phyloP scores from a whole-genome alignment of 306 rosid species.

The Medicago arabica region DNA sequence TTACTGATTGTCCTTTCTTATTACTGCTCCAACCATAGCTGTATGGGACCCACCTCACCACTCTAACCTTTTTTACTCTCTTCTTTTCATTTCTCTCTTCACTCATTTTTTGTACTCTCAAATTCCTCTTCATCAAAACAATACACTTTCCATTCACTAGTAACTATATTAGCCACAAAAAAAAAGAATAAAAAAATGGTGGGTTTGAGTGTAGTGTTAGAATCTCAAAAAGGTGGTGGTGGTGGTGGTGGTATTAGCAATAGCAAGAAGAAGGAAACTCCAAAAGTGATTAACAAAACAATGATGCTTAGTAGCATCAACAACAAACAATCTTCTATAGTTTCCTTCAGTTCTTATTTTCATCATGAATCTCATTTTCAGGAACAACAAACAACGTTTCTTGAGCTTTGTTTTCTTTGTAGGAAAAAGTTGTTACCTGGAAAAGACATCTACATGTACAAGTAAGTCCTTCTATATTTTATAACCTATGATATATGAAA shows the following conservation, averaged over 20 bases:
- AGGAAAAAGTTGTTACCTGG: slow-evolving; percentile 63
- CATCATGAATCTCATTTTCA: slow-evolving; percentile 29
- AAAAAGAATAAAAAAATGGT: slow-evolving; percentile 49
- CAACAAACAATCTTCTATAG: slow-evolving; percentile 29
- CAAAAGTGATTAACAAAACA: slow-evolving; percentile 73
- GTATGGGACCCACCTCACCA: slow-evolving; percentile 60
- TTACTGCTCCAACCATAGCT: slow-evolving; percentile 62
- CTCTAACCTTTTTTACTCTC: not conserved
- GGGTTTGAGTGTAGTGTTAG: slow-evolving; percentile 81
- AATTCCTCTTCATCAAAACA: slow-evolving; percentile 31
- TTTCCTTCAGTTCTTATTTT: not conserved
- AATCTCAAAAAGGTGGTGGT: slow-evolving; percentile 52
- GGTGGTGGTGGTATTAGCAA: no score
- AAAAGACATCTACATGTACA: slow-evolving; percentile 95
- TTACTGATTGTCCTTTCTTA: slow-evolving; percentile 60
- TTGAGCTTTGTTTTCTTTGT: slow-evolving; percentile 81
- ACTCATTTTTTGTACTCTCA: slow-evolving; percentile 9
- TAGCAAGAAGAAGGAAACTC: slow-evolving; percentile 40
- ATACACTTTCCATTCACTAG: slow-evolving; percentile 11
- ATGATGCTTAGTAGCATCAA: slow-evolving; percentile 49
- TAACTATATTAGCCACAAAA: not conserved
- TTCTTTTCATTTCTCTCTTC: not conserved
- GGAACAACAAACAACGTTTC: slow-evolving; percentile 51
- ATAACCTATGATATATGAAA: not conserved
- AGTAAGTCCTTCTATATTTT: slow-evolving; percentile 49